Evolutionary conservation across 768 basidiomycete species (phyloP).

Genomic region (Mycena galericulata): DNA sequence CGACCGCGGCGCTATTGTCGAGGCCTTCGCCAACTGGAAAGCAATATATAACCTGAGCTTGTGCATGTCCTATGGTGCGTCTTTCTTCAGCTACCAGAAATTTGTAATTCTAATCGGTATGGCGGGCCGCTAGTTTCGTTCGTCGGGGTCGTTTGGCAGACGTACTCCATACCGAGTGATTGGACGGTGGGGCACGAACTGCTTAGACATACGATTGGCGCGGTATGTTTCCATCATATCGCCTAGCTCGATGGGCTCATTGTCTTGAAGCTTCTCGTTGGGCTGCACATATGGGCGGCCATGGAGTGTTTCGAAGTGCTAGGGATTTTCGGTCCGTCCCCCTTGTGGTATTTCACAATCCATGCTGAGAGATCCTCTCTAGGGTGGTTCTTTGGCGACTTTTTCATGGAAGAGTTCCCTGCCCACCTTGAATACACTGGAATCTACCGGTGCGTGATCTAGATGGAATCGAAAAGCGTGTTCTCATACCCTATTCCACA

Average conservation of each 20-base stretch:
- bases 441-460: constrained; percentile 83
- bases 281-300: constrained; percentile 92
- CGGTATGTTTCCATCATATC: constrained; percentile 58
- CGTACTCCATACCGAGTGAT: constrained; percentile 82
- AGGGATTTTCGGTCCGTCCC: constrained; percentile 83
- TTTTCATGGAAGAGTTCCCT: constrained; percentile 96
- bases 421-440: constrained; percentile 93
- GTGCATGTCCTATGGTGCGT: constrained; percentile 92
- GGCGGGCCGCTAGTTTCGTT: constrained; percentile 77
- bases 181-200: constrained; percentile 93
- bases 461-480: constrained; percentile 1
- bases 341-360: neutral
- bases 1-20: constrained; percentile 83
- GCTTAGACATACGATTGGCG: constrained; percentile 88
- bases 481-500: constrained; percentile 41
- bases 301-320: constrained; percentile 92
- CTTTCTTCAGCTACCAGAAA: neutral
- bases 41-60: constrained; percentile 90
- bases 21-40: constrained; percentile 98
- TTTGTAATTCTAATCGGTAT: neutral
- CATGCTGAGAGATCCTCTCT: neutral
- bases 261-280: constrained; percentile 75
- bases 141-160: constrained; percentile 88
- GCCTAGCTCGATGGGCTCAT: constrained; percentile 23
- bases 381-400: constrained; percentile 99